phyloP scores from a whole-genome alignment of 148 eudicot species.

The Cornus suecica region DNA sequence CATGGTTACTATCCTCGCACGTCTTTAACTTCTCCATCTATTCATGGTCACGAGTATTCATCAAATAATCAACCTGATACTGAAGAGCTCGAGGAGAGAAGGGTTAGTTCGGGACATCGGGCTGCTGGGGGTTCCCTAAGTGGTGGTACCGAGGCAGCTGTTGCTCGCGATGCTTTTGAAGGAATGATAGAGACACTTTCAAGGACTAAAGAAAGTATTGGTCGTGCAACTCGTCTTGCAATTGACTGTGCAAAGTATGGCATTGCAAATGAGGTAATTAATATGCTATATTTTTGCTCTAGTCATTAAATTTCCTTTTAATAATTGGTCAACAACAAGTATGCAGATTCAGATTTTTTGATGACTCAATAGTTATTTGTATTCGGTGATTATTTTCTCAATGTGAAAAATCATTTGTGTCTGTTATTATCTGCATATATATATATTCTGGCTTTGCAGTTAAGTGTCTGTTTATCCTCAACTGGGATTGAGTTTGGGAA shows the following conservation, averaged over 20 bases:
- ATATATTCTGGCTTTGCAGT: background rate
- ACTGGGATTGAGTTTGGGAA: background rate
- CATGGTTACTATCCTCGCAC: constrained; percentile 31
- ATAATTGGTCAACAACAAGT: background rate
- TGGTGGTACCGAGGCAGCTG: constrained; percentile 96
- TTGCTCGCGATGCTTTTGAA: constrained; percentile 99
- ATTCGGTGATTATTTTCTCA: background rate
- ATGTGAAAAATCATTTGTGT: background rate
- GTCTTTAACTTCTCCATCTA: constrained; percentile 48
- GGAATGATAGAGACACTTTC: constrained; percentile 99
- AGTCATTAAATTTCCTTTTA: background rate
- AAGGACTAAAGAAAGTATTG: constrained; percentile 97
- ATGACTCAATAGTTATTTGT: background rate
- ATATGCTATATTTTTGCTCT: background rate
- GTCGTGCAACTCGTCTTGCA: constrained; percentile 98
- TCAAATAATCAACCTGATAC: constrained; percentile 35
- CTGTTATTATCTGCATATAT: background rate
- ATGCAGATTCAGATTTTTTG: background rate
- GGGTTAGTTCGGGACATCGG: constrained; percentile 49
- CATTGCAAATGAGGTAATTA: constrained; percentile 85
- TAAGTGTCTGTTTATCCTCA: background rate
- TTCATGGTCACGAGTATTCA: constrained; percentile 26
- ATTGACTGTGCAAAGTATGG: constrained; percentile 98
- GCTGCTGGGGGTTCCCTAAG: constrained; percentile 63
- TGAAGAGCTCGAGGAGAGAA: constrained; percentile 63